Evolutionary conservation across 768 basidiomycete species (phyloP).

Genomic region (Boletus bicolor): DNA sequence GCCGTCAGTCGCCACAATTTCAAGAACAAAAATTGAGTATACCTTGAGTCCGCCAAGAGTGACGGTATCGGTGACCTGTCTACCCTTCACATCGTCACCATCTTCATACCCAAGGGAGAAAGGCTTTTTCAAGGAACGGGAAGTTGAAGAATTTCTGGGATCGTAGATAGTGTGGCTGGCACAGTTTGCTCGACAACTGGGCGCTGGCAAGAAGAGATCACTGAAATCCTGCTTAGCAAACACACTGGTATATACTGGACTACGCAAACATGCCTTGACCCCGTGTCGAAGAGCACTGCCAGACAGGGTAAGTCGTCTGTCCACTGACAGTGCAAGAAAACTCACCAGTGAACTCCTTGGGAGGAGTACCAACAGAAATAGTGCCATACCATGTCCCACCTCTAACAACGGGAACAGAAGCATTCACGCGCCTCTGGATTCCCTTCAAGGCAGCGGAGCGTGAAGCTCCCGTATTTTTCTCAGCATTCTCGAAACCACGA

Average conservation of each 20-base stretch:
- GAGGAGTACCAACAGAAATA: constrained; percentile 13
- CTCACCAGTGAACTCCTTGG: neutral
- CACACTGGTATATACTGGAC: too few species aligned
- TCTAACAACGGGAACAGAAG: neutral
- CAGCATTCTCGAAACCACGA: neutral
- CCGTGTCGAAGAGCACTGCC: constrained; percentile 27
- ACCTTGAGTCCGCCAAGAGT: constrained; percentile 12
- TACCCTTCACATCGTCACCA: constrained; percentile 1
- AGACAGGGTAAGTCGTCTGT: neutral
- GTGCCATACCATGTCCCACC: constrained; percentile 7
- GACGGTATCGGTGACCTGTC: constrained; percentile 4
- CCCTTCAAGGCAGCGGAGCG: neutral
- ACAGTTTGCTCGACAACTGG: constrained; percentile 24
- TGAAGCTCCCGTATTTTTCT: neutral
- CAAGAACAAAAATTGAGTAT: neutral
- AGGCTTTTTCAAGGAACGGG: neutral
- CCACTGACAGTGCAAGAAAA: neutral
- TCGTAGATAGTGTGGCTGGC: constrained; percentile 31
- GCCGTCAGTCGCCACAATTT: neutral
- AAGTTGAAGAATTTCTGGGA: constrained; percentile 15
- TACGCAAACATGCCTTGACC: constrained; percentile 16
- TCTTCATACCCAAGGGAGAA: neutral
- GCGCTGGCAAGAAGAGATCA: constrained; percentile 29
- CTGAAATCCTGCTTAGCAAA: constrained; percentile 4
- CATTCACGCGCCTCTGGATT: neutral